Evolutionary conservation across 345 rosid species (phyloP), one percentile per base, ranked within the genome.

Genomic region (Clausena lansium): DNA sequence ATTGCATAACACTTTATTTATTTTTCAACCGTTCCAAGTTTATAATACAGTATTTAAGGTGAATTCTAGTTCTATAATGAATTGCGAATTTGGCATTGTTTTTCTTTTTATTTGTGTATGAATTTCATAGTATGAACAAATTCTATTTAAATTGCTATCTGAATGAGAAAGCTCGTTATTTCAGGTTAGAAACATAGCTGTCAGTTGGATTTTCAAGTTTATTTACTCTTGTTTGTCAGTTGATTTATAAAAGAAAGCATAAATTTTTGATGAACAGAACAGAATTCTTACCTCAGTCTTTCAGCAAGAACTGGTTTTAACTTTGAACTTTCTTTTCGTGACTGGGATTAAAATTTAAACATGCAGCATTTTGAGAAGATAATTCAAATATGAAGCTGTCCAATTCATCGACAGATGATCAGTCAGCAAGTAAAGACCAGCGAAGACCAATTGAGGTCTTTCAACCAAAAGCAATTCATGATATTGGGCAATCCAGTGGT

Each of bases 371-470:
- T 28, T 68, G 28, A 30, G 36, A 20, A 52, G 9, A 41, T 65
- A 45, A 47, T 25, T 41, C 27, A 13, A 27, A 24, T 14, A 70
- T 70, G 74, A 55, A 52, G 74, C 28, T 20, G 9, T 36, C 61
- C 61, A 70, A 52, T 30, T 52, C 74, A 59, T 67, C 78, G 0
- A 64, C 52, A 66, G 35, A 20, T 28, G 64, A 64, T 64, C 66
- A 57, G 52, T 66, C 71, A 47, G 36, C 9, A 10, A 33, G 58
- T 11, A 27, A 28, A 7, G 69, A 78, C 32, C 84, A 83, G 52
- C 82, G 77, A 33, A 77, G 54, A 62, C 81, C 90, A 36, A 80
- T 82, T 8, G 83, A 89, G 65, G 39, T 84, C 14, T 86, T 84
- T 25, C 81, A 80, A 47, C 84, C 88, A 27, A 35, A 47, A 30